These are phyloP conservation scores for Pisolithus tinctorius DNA, from an alignment of 768 basidiomycete species.

Conservation along the genomic window DNA sequence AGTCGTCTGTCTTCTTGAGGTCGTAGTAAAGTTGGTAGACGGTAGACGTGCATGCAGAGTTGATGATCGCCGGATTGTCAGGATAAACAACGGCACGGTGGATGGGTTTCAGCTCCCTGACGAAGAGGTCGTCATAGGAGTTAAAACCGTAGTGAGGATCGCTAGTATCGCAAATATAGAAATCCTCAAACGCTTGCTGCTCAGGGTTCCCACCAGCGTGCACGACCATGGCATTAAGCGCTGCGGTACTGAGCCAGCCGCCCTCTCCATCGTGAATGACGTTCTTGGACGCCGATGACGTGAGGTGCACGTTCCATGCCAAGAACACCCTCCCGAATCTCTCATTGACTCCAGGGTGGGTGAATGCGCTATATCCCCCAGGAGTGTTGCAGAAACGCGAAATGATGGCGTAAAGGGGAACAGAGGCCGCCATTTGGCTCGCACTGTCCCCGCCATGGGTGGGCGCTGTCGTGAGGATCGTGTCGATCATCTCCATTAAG, in stretches of 20 bases:
- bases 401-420: background rate
- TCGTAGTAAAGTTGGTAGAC: constrained; percentile 35
- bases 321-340: constrained; percentile 43
- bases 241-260: constrained; percentile 46
- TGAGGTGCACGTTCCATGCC: constrained; percentile 43
- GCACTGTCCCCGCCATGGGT: background rate
- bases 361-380: constrained; percentile 22
- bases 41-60: constrained; percentile 48
- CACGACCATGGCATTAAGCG: constrained; percentile 8
- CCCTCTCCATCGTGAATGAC: constrained; percentile 34
- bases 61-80: constrained; percentile 30
- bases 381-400: background rate
- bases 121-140: constrained; percentile 55
- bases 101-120: constrained; percentile 31
- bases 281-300: constrained; percentile 33
- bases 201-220: constrained; percentile 9
- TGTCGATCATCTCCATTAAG: background rate
- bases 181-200: constrained; percentile 25
- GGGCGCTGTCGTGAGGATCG: background rate
- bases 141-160: constrained; percentile 37
- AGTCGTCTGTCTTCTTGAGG: constrained; percentile 37
- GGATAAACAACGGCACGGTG: constrained; percentile 34
- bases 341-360: constrained; percentile 38
- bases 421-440: background rate
- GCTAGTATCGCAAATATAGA: constrained; percentile 35